Percentiles rank a stretch among this genome's conserved stretches.
phyloP scores from a whole-genome alignment of 495 filamentous ascomycete genomes.

The Neurospora africana region DNA sequence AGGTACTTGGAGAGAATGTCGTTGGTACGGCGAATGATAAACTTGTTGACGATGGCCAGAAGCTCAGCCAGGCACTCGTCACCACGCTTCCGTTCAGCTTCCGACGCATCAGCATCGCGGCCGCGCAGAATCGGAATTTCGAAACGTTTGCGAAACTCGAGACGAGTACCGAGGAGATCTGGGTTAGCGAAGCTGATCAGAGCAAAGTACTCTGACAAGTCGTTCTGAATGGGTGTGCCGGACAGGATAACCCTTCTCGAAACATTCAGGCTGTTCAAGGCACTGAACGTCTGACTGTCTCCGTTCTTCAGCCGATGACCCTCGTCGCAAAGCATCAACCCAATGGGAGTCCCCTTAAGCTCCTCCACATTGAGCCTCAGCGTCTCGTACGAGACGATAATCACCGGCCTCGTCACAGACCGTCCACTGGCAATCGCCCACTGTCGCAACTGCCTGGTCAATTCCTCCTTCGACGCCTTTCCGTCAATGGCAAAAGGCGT shows the following conservation, averaged over 20 bases:
- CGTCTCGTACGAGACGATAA: conserved; percentile 99
- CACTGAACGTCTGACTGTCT: conserved; percentile 87
- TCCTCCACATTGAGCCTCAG: conserved; percentile 84
- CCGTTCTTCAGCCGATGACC: conserved; percentile 98
- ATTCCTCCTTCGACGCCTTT: conserved; percentile 88
- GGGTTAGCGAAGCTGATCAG: conserved; percentile 96
- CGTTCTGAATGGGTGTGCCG: conserved; percentile 96
- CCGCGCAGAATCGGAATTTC: conserved; percentile 89
- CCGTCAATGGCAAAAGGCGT: conserved; percentile 95
- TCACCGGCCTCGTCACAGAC: conserved; percentile 84
- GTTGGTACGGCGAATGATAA: conserved; percentile 97
- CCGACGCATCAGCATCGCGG: conserved; percentile 81
- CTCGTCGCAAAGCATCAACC: conserved; percentile 94
- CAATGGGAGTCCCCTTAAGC: conserved; percentile 76
- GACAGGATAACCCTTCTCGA: conserved; percentile 88
- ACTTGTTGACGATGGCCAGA: conserved; percentile 83
- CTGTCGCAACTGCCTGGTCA: conserved; percentile 80
- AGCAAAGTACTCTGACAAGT: conserved; percentile 93
- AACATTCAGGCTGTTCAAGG: conserved; percentile 83
- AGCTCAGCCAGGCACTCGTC: conserved; percentile 78
- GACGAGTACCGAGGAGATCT: conserved; percentile 74
- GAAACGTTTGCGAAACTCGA: conserved; percentile 90
- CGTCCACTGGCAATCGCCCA: conserved; percentile 88
- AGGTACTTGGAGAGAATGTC: conserved; percentile 97
- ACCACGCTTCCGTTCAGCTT: conserved; percentile 70